Evolutionary conservation across 2,329 filamentous ascomycete species (phyloP).

Genomic region (Phialophora verrucosa): DNA sequence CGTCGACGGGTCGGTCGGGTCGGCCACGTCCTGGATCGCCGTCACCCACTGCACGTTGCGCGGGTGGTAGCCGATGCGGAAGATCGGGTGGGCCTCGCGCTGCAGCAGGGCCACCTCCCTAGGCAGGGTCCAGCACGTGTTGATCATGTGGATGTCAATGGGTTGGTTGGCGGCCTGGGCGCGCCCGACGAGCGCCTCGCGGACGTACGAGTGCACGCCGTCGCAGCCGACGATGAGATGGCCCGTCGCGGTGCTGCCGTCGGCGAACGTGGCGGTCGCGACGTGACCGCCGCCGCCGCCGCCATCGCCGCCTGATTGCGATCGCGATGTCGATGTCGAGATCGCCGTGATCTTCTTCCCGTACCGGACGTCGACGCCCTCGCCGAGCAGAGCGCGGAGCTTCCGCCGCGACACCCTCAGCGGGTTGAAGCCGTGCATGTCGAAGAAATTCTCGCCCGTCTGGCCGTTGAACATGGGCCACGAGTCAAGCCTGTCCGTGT

Average conservation of each 20-base stretch:
- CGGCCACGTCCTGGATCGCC: constrained; percentile 22
- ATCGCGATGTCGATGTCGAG: neutral
- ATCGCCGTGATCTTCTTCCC: constrained; percentile 7
- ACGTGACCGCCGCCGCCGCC: constrained; percentile 6
- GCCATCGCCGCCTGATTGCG: constrained; percentile 9
- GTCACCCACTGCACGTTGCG: constrained; percentile 11
- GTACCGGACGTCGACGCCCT: constrained; percentile 26
- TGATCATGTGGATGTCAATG: constrained; percentile 25
- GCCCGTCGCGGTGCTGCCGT: constrained; percentile 27
- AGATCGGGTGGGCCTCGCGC: constrained; percentile 31
- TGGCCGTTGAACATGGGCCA: constrained; percentile 25
- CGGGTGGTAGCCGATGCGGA: constrained; percentile 30
- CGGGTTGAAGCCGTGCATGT: constrained; percentile 17
- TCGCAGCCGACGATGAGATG: constrained; percentile 33
- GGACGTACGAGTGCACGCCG: constrained; percentile 26
- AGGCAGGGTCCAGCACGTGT: constrained; percentile 20
- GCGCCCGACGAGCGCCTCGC: constrained; percentile 21
- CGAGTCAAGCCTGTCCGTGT: constrained; percentile 7
- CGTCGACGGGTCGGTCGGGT: constrained; percentile 27
- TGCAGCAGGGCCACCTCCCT: constrained; percentile 32
- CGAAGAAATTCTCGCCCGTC: constrained; percentile 27
- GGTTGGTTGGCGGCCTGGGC: constrained; percentile 10
- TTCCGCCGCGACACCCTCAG: constrained; percentile 23
- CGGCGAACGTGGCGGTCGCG: constrained; percentile 21
- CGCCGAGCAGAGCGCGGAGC: constrained; percentile 18